A percentile compares a stretch with the other conserved stretches of the same genome.
Conservation (phyloP, 768 basidiomycete species). For the Lactarius pseudohatsudake region DNA sequence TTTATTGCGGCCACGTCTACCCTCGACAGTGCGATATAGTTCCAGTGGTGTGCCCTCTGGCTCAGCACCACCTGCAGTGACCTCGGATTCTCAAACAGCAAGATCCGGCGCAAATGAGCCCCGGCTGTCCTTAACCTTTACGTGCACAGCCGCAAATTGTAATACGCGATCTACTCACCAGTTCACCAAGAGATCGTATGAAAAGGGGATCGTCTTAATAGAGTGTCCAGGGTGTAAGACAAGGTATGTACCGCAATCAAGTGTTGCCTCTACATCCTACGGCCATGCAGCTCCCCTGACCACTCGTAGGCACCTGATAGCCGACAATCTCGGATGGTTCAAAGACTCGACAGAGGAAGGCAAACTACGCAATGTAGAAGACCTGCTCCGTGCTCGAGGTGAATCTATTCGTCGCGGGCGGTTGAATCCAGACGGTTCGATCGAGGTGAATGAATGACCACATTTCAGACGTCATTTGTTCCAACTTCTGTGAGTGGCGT, state of each 20-base stretch:
- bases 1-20: slow-evolving; percentile 8
- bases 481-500: neutral
- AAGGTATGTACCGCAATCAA: slow-evolving; percentile 51
- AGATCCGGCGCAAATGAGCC: slow-evolving; percentile 52
- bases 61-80: slow-evolving; percentile 15
- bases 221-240: slow-evolving; percentile 91
- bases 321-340: slow-evolving; percentile 92
- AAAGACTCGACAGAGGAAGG: slow-evolving; percentile 75
- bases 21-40: slow-evolving; percentile 14
- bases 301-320: slow-evolving; percentile 68
- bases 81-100: slow-evolving; percentile 17
- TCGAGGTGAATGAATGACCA: slow-evolving; percentile 46
- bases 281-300: neutral
- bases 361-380: slow-evolving; percentile 76
- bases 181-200: slow-evolving; percentile 83
- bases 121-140: slow-evolving; percentile 75
- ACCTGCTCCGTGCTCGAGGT: slow-evolving; percentile 73
- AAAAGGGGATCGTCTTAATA: slow-evolving; percentile 84
- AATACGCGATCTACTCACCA: slow-evolving; percentile 81
- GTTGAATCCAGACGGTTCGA: slow-evolving; percentile 49
- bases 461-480: slow-evolving; percentile 3
- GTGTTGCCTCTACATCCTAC: neutral
- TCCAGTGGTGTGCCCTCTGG: slow-evolving; percentile 2
- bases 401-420: slow-evolving; percentile 57
- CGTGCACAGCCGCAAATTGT: slow-evolving; percentile 78